These are phyloP conservation scores for Leucosporidium yakuticum DNA, from an alignment of 768 basidiomycete genomes.

Conservation along the genomic window DNA sequence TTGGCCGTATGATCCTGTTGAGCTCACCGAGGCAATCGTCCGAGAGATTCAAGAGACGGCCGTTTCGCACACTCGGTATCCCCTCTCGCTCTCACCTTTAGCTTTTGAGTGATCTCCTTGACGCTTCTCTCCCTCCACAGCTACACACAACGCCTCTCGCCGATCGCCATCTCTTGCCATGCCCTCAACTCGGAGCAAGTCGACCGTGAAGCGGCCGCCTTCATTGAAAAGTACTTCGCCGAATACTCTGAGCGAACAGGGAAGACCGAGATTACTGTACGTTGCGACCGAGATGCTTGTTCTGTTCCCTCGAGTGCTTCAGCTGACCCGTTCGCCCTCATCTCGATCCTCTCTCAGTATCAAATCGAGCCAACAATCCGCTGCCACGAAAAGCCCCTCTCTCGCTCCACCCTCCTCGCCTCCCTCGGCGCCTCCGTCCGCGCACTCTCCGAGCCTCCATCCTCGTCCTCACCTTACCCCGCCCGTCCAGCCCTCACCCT, in stretches of 20 bases:
- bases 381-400: slow-evolving; percentile 25
- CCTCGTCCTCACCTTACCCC: slow-evolving; percentile 18
- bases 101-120: neutral
- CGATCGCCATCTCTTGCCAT: slow-evolving; percentile 20
- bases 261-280: slow-evolving; percentile 19
- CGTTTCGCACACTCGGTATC: slow-evolving; percentile 24
- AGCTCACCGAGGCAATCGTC: slow-evolving; percentile 28
- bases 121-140: neutral
- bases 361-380: slow-evolving; percentile 29
- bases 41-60: slow-evolving; percentile 25
- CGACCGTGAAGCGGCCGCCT: slow-evolving; percentile 1
- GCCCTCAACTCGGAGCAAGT: slow-evolving; percentile 21
- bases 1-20: slow-evolving; percentile 33
- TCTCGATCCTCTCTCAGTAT: slow-evolving; percentile 15
- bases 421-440: slow-evolving; percentile 19
- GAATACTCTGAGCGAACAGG: slow-evolving; percentile 12
- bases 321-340: neutral
- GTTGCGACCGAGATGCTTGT: neutral
- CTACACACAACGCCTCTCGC: slow-evolving; percentile 21
- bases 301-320: no score
- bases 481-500: slow-evolving; percentile 8
- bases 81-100: neutral
- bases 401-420: slow-evolving; percentile 20
- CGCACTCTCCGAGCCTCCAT: slow-evolving; percentile 12
- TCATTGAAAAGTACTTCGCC: slow-evolving; percentile 23